Percentiles rank a stretch among this genome's conserved stretches.
Evolutionary conservation across 192 early-diverging fungal genomes (phyloP).

Genomic region (Linnemannia zychae): DNA sequence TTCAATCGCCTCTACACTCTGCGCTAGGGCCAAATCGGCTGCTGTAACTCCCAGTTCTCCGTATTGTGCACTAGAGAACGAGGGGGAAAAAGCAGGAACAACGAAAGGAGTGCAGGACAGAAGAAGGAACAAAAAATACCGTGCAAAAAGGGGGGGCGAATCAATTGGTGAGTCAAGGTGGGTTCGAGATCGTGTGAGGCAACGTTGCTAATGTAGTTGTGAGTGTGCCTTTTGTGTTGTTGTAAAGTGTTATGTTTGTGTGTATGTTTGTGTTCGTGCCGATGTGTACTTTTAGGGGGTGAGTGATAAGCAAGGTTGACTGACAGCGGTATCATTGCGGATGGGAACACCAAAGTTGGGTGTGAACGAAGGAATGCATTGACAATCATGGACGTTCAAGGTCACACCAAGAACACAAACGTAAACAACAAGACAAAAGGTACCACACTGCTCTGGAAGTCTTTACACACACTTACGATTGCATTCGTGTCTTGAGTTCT

Average conservation of each 20-base stretch:
- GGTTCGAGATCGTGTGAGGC: background rate
- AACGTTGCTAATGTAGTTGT: background rate
- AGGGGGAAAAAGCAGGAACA: background rate
- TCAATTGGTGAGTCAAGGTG: background rate
- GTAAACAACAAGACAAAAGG: background rate
- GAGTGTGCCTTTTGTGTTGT: background rate
- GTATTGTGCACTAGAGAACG: slow-evolving; percentile 19
- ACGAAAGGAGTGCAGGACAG: background rate
- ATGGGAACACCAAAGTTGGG: background rate
- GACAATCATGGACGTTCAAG: background rate
- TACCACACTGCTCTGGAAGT: background rate
- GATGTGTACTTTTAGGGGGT: background rate
- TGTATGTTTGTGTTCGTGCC: background rate
- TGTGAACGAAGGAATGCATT: background rate
- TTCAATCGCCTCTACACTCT: slow-evolving; percentile 41
- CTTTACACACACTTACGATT: slow-evolving; percentile 34
- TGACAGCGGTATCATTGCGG: background rate
- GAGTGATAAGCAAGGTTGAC: background rate
- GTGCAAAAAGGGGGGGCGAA: background rate
- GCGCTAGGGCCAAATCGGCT: slow-evolving; percentile 38
- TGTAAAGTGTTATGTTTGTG: background rate
- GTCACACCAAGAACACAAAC: background rate
- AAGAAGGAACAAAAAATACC: too few species aligned
- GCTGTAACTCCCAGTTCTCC: slow-evolving; percentile 27
- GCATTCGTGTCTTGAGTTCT: slow-evolving; percentile 56